These are phyloP conservation scores for Trichoderma koningii DNA, from an alignment of 2,329 filamentous ascomycete species.

Conservation along the genomic window DNA sequence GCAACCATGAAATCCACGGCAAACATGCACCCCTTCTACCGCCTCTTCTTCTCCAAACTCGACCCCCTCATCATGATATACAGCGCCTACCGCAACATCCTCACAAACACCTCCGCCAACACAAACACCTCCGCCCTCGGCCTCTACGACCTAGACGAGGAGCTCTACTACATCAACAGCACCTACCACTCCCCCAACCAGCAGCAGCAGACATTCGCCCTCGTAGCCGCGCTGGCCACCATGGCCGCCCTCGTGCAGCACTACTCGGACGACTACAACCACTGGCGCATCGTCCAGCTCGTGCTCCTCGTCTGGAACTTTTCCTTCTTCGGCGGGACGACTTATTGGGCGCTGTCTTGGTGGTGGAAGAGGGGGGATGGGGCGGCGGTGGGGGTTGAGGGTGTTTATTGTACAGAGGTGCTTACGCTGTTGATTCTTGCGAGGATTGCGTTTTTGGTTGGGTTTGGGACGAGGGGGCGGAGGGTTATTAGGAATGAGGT, in stretches of 20 bases:
- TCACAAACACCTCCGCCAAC: background rate
- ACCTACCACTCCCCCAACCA: slow-evolving; percentile 28
- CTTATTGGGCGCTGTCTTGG: slow-evolving; percentile 4
- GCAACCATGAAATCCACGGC: slow-evolving; percentile 8
- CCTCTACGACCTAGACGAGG: background rate
- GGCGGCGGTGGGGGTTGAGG: background rate
- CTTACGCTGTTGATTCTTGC: slow-evolving; percentile 25
- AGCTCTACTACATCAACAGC: slow-evolving; percentile 25
- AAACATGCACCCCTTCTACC: slow-evolving; percentile 28
- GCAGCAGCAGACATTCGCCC: slow-evolving; percentile 32
- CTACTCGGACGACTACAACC: slow-evolving; percentile 28
- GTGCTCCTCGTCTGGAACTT: slow-evolving; percentile 32
- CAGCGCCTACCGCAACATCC: slow-evolving; percentile 32
- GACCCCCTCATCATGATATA: slow-evolving; percentile 32
- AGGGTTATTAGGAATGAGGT: slow-evolving; percentile 20
- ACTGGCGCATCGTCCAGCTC: slow-evolving; percentile 32
- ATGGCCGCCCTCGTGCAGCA: slow-evolving; percentile 31
- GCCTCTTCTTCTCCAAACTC: slow-evolving; percentile 32
- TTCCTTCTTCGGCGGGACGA: slow-evolving; percentile 29
- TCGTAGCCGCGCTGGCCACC: slow-evolving; percentile 29
- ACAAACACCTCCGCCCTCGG: slow-evolving; percentile 16
- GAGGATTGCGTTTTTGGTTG: slow-evolving; percentile 29
- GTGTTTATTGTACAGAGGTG: slow-evolving; percentile 19
- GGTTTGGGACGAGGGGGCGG: slow-evolving; percentile 25
- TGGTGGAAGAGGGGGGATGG: no score